Percentiles rank a stretch among this genome's conserved stretches.
Evolutionary conservation across 306 rosid species (phyloP).

Genomic region (Quillaja saponaria): DNA sequence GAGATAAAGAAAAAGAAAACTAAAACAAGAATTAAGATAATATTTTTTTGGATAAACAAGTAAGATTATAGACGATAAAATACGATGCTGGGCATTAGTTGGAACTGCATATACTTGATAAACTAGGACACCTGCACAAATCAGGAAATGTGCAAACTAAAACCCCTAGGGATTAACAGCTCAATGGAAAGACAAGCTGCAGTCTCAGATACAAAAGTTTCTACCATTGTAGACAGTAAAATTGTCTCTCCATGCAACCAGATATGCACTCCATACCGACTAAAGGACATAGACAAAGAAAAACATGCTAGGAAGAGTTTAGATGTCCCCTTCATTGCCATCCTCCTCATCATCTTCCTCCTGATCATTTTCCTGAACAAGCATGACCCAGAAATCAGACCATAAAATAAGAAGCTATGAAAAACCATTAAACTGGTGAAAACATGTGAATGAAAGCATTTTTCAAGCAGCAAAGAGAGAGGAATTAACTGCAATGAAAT

Average conservation of each 20-base stretch:
- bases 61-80: too few relatives aligned
- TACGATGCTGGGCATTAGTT: too few relatives aligned
- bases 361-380: constrained; percentile 43
- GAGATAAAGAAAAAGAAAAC: too few relatives aligned
- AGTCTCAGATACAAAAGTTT: background rate
- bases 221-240: background rate
- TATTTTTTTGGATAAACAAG: too few relatives aligned
- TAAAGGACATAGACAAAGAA: constrained; percentile 1
- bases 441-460: background rate
- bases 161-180: background rate
- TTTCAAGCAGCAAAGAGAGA: background rate
- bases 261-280: background rate
- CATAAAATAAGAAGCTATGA: background rate
- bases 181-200: constrained; percentile 5
- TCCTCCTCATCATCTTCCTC: constrained; percentile 30
- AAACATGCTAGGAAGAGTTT: constrained; percentile 11
- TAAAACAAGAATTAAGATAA: too few relatives aligned
- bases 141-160: background rate
- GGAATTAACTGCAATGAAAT: background rate
- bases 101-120: too few relatives aligned
- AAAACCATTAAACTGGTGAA: background rate
- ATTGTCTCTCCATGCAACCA: constrained; percentile 2
- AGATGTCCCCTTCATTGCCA: constrained; percentile 14
- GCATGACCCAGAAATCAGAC: background rate
- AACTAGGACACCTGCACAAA: too few relatives aligned